These are phyloP conservation scores for Kokia cookei DNA, from an alignment of 441 rosid species.

Conservation along the genomic window DNA sequence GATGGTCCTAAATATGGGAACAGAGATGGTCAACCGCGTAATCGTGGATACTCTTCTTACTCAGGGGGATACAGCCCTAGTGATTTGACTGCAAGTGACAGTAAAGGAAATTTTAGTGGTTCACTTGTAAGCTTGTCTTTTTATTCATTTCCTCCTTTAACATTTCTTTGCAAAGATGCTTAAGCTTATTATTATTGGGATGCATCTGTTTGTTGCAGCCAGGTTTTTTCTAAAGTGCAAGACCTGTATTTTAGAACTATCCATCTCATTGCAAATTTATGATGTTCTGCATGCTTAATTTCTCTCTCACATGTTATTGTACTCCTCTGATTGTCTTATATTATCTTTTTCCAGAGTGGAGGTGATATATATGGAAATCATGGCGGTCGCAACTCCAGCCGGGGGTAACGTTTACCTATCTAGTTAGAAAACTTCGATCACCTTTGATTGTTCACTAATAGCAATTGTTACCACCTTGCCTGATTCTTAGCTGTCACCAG, in stretches of 20 bases:
- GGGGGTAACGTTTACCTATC: constrained; percentile 6
- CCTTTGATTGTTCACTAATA: not conserved
- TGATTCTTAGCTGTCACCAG: not conserved
- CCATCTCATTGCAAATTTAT: not conserved
- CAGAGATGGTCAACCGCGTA: constrained; percentile 41
- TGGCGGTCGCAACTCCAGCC: constrained; percentile 8
- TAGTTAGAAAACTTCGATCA: not conserved
- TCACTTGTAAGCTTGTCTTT: constrained; percentile 31
- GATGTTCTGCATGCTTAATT: not conserved
- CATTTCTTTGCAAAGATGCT: not conserved
- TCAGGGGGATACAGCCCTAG: constrained; percentile 27
- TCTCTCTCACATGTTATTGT: not conserved
- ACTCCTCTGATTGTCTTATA: not conserved
- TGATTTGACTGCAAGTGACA: constrained; percentile 3
- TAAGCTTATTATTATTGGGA: not conserved
- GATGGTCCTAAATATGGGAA: constrained; percentile 41
- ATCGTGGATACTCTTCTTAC: constrained; percentile 16
- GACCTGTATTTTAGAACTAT: not conserved
- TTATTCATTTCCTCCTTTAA: not conserved
- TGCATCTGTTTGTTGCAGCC: not conserved
- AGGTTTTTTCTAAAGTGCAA: not conserved
- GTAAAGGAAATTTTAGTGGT: constrained; percentile 11
- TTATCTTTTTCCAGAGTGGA: constrained; percentile 1
- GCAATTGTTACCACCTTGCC: not conserved
- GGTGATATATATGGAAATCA: constrained; percentile 9